A percentile compares a stretch with the other conserved stretches of the same genome.
Evolutionary conservation across 1,284 basidiomycete species (phyloP).

Genomic region (Rhizopogon parksii): DNA sequence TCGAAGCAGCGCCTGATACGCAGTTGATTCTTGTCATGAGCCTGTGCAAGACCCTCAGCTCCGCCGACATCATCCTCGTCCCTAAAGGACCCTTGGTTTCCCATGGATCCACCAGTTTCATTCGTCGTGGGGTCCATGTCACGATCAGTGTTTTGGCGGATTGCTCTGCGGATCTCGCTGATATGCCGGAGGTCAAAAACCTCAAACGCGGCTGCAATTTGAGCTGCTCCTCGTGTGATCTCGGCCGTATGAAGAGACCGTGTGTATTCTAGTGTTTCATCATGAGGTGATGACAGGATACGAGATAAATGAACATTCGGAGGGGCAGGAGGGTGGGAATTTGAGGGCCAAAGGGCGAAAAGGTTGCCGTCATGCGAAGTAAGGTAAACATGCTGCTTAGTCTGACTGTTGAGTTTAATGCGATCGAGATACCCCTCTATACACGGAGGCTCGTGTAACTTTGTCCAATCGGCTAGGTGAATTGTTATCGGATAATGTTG

Average conservation of each 20-base stretch:
- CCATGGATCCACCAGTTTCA: constrained; percentile 29
- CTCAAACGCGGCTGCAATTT: constrained; percentile 60
- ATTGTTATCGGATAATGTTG: constrained; percentile 58
- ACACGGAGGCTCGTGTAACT: constrained; percentile 61
- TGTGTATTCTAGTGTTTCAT: constrained; percentile 24
- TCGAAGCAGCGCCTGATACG: constrained; percentile 72
- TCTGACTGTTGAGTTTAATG: constrained; percentile 56
- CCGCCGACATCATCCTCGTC: constrained; percentile 66
- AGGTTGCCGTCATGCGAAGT: constrained; percentile 68
- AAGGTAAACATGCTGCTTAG: constrained; percentile 61
- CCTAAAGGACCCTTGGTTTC: neutral
- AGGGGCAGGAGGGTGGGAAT: constrained; percentile 64
- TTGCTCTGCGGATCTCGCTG: constrained; percentile 56
- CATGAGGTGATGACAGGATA: constrained; percentile 19
- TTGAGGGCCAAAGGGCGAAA: constrained; percentile 48
- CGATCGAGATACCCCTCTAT: constrained; percentile 79
- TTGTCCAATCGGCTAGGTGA: constrained; percentile 45
- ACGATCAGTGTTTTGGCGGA: constrained; percentile 35
- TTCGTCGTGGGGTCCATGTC: constrained; percentile 34
- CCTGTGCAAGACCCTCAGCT: constrained; percentile 44
- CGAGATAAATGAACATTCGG: constrained; percentile 41
- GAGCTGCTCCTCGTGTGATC: constrained; percentile 54
- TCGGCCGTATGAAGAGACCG: constrained; percentile 44
- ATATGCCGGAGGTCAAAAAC: constrained; percentile 67
- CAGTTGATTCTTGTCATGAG: constrained; percentile 40